Evolutionary conservation across 2,329 filamentous ascomycete genomes (phyloP).

Genomic region (Fusarium annulatum): DNA sequence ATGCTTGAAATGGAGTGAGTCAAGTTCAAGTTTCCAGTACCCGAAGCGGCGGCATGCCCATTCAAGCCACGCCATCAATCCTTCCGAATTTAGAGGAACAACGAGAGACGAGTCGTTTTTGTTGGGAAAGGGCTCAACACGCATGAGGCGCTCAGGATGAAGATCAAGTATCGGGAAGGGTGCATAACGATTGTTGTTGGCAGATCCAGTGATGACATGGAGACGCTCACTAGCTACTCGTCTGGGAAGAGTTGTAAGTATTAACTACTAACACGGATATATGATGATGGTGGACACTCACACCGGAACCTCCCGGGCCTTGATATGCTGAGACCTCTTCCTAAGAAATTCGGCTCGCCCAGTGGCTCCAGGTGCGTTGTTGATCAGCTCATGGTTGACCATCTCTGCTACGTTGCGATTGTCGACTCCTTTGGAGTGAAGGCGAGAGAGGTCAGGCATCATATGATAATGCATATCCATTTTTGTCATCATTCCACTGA

Average conservation of each 20-base stretch:
- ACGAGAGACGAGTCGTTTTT: not conserved
- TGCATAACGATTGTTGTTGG: constrained; percentile 18
- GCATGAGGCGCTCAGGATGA: constrained; percentile 5
- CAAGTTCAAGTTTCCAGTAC: constrained; percentile 39
- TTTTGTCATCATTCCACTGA: constrained; percentile 12
- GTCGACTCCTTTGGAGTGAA: not conserved
- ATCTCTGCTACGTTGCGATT: not conserved
- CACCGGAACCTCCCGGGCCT: constrained; percentile 4
- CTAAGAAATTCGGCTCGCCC: not conserved
- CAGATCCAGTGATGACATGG: constrained; percentile 25
- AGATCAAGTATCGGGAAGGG: not conserved
- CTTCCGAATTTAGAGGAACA: not conserved
- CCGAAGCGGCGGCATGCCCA: constrained; percentile 33
- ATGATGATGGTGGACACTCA: not conserved
- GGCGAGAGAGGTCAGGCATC: not conserved
- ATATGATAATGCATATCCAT: constrained; percentile 13
- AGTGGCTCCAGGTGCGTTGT: not conserved
- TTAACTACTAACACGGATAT: not conserved
- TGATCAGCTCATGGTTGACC: constrained; percentile 5
- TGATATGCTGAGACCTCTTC: constrained; percentile 8
- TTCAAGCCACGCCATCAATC: constrained; percentile 29
- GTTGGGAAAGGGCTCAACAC: not conserved
- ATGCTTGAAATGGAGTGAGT: constrained; percentile 35
- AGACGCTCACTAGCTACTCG: constrained; percentile 24
- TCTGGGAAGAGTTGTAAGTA: constrained; percentile 13